These are phyloP conservation scores for Secale cereale DNA, from an alignment of 176 grass and related monocot genomes.

Conservation along the genomic window DNA sequence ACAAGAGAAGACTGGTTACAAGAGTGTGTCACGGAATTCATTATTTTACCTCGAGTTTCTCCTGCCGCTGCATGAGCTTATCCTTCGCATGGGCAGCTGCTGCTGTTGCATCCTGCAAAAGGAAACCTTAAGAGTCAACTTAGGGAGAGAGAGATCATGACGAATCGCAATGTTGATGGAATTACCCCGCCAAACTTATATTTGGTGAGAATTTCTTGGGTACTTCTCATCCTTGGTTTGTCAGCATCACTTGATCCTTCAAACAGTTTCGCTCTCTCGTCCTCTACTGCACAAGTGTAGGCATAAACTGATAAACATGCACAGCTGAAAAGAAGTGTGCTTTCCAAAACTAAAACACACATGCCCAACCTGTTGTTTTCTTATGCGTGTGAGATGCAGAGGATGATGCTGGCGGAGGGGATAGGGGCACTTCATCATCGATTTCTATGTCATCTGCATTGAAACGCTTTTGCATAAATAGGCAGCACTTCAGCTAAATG, in stretches of 20 bases:
- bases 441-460: constrained; percentile 92
- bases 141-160: not conserved
- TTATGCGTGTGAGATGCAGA: constrained; percentile 44
- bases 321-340: not conserved
- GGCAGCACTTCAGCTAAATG: constrained; percentile 5
- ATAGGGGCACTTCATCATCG: constrained; percentile 55
- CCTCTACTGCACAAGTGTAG: constrained; percentile 41
- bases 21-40: not conserved
- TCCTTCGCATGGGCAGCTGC: constrained; percentile 94
- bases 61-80: constrained; percentile 82
- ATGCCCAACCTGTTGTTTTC: constrained; percentile 41
- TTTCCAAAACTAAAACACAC: not conserved
- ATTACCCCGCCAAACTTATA: constrained; percentile 94
- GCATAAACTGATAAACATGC: not conserved
- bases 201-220: constrained; percentile 94
- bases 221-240: constrained; percentile 81
- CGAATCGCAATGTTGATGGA: not conserved
- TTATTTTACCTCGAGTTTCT: constrained; percentile 77
- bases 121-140: constrained; percentile 16
- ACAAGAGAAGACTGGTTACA: not conserved
- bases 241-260: constrained; percentile 66
- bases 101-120: constrained; percentile 73
- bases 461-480: constrained; percentile 28
- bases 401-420: constrained; percentile 37
- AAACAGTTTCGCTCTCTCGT: constrained; percentile 76